Base-by-base conservation (phyloP, 192 early-diverging fungal genomes). In the Backusella australiensis region DNA sequence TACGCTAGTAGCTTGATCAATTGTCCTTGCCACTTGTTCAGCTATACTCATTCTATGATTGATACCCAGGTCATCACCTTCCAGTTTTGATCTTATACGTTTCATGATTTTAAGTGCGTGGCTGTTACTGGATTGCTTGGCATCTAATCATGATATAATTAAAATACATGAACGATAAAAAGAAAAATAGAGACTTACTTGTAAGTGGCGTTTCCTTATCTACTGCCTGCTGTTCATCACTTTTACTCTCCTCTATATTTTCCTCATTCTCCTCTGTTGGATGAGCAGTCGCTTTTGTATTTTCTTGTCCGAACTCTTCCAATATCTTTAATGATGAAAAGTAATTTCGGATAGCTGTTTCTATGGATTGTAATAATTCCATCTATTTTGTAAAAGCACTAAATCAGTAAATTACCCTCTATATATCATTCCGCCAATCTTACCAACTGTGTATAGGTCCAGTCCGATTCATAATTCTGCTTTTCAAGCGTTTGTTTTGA, bases 21-120 rank as follows among this genome's bases (percentile, higher is more conserved):
- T 91, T 6, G 94, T 80, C 34, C 77, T 79, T 3, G 89, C 32
- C 5, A 92, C 91, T 73, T 93, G 91, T 73, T 93, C 91, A 12
- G 86, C 56, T n/a, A 92, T 84, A 44, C 74, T 84, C 79, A 89
- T 87, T 63, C 84, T 87, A 34, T 85, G 80, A 9, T 69, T 75
- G 15, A 82, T 76, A 34, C 83, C 84, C 73, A 82, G 83, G 70
- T 93, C 92, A 11, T 78, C 77, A 32, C 93, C 93, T 46, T 92
- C 90, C 12, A 95, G 77, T 78, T 94, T 95, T 19, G 79, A 77
- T 38, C 86, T 81, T 12, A 95, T 85, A 14, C 88, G 80, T 32
- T 78, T 78, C 14, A 95, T 82, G n/a, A 95, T 85, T 59, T 85
- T 78, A 23, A 92, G 80, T 6, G 89, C 93, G 77, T 89, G 86